Evolutionary conservation across 345 rosid species (phyloP), one percentile per base, ranked within the genome.

Genomic region (Arabis hirsuta): DNA sequence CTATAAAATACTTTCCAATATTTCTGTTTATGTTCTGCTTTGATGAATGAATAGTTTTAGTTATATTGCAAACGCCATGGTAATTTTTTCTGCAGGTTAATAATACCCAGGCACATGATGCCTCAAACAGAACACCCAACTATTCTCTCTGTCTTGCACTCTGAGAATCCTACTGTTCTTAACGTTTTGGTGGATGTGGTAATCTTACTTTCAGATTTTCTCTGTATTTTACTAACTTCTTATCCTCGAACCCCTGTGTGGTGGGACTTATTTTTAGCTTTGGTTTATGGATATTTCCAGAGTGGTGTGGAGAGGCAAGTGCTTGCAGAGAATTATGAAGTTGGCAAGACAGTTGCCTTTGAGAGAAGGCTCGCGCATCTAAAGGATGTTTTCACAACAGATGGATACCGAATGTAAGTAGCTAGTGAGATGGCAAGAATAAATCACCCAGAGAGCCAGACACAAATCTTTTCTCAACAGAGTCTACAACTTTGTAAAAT

Each of bases 131-230:
- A 77, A 55, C 91, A 87, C 65, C 96, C 93, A 31, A 90, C 97
- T 45, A 80, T 89, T 66, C 85, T 87, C 9, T 86, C 91, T 66
- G 84, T 86, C 78, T 44, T 93, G 39, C 76, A 79, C 26, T 83
- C 91, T 52, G 93, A 88, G 69, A 86, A 82, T 78, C 84, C 80
- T 62, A 90, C 96, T 12, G 84, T 93, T 65, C 65, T 86, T 39
- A 93, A 93, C 82, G 98, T 93, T 67, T 81, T 93, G 76, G 89
- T 93, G 79, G 97, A 93, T 74, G 38, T 84, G 96, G 98, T 93
- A 86, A 81, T 71, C 58, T 74, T 51, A 44, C 31, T 54, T 50
- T 20, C 19, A 32, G 24, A 55, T 19, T 34, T 31, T 72, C 19
- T 32, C 9, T 53, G 9, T 9, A 55, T 64, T 64, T 61, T 55